Evolutionary conservation across 257 asterid genomes (phyloP), one percentile per base, ranked within the genome.

Genomic region (Jacaranda copaia): DNA sequence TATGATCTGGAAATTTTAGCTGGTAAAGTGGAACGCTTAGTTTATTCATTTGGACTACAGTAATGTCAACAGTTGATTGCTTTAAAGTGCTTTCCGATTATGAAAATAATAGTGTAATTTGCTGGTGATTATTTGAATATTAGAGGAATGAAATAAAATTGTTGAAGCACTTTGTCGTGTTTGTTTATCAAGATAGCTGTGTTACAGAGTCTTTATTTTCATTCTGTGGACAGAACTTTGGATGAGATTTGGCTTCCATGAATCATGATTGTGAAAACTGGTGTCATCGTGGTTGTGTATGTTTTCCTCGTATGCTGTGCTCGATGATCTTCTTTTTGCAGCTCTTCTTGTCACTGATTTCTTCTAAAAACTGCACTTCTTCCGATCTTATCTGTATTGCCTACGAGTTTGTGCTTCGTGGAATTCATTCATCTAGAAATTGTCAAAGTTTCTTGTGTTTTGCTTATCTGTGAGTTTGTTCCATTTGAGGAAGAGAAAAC

Each of bases 1-100:
- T 65, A 35, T 60, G 81, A 67, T 75, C 81, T 60, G 68, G 66
- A 48, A 18, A 58, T n/a, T 78, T 67, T 75, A 74, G 78, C 80
- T 71, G 85, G 87, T 77, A 73, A 74, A 67, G 68, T 57, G 32
- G 19, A 74, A 48, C n/a, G 35, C 43, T 61, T 4, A 16, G 45
- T 15, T 49, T 52, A 36, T 62, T 68, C 59, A 45, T 48, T 14
- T 75, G 19, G 19, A 15, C 14, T 32, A 11, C n/a, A 3, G 56
- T 56, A 18, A 9, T 67, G 46, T 48, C 15, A 4, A 68, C 58
- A 19, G n/a, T 3, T 72, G 73, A 77, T 67, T 40, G 52, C 59
- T 67, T 70, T 12, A 9, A 56, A 18, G 20, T 57, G 15, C 40
- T 38, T 20, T 18, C 9, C 14, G 18, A 16, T 40, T 48, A 43